Evolutionary conservation across 352 stramenopile species (phyloP).

Genomic region (Globisporangium cederbergense): DNA sequence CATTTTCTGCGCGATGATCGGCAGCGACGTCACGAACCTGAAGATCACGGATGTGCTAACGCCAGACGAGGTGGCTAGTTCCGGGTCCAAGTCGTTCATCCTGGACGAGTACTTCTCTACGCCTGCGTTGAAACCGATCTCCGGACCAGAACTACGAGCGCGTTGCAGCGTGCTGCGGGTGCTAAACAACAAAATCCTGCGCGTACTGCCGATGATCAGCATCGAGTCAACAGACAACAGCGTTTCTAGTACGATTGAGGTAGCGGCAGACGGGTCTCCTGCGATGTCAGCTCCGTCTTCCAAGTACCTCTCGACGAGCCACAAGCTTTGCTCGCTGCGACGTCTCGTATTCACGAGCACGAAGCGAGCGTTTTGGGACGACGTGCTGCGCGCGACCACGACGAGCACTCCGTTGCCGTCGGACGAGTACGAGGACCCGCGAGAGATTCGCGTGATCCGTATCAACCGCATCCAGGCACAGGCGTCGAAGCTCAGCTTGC

Average conservation of each 20-base stretch:
- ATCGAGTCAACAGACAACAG: slow-evolving; percentile 62
- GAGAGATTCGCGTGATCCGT: slow-evolving; percentile 96
- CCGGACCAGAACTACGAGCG: slow-evolving; percentile 80
- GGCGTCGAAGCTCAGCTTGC: slow-evolving; percentile 80
- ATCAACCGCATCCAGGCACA: slow-evolving; percentile 97
- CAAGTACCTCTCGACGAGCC: slow-evolving; percentile 56
- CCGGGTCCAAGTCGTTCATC: slow-evolving; percentile 33
- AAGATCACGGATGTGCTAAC: slow-evolving; percentile 59
- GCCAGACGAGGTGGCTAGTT: slow-evolving; percentile 22
- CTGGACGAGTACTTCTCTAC: slow-evolving; percentile 73
- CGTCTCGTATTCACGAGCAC: slow-evolving; percentile 88
- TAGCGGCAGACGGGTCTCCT: slow-evolving; percentile 20
- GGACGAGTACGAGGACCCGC: slow-evolving; percentile 98
- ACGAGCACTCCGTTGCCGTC: slow-evolving; percentile 95
- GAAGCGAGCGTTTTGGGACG: slow-evolving; percentile 93
- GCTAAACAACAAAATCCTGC: slow-evolving; percentile 89
- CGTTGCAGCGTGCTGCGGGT: slow-evolving; percentile 90
- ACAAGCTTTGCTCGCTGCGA: slow-evolving; percentile 72
- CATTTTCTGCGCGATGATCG: slow-evolving; percentile 69
- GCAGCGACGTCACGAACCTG: slow-evolving; percentile 82
- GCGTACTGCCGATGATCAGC: slow-evolving; percentile 79
- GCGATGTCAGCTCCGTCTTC: slow-evolving; percentile 4
- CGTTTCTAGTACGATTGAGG: slow-evolving; percentile 39
- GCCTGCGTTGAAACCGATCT: slow-evolving; percentile 53
- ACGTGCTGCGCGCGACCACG: slow-evolving; percentile 92